Conservation (phyloP, 208 protist genomes). For the Strigomonas culicis region DNA sequence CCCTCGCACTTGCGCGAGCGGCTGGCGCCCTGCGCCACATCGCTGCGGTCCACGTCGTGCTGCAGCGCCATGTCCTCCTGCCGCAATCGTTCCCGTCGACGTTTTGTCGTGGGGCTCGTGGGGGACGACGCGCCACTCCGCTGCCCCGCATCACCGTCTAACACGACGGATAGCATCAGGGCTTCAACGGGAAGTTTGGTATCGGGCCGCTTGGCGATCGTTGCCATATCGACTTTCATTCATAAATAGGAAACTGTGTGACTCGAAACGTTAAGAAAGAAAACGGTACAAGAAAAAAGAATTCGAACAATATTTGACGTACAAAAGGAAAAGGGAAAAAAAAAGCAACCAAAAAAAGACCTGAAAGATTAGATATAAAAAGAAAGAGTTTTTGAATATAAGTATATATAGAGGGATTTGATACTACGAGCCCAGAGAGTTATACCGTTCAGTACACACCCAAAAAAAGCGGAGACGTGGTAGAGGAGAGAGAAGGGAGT, state of each 20-base stretch:
- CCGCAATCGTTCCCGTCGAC: constrained; percentile 44
- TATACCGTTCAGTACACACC: not conserved
- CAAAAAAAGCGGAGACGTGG: not conserved
- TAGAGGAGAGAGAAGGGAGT: not conserved
- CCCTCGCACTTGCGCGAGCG: constrained; percentile 40
- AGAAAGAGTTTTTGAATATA: not conserved
- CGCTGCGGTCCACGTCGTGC: constrained; percentile 20
- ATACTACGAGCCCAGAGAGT: not conserved
- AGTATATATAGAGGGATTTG: not conserved
- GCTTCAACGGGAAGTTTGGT: not conserved
- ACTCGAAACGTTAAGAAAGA: not conserved
- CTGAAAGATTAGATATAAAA: not conserved
- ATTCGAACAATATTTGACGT: not conserved
- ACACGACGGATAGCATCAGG: not conserved
- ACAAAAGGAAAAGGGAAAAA: not conserved
- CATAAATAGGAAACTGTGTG: not conserved
- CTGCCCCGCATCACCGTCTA: constrained; percentile 17
- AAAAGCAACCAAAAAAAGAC: not conserved
- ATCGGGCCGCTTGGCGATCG: not conserved
- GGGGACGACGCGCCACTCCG: constrained; percentile 59
- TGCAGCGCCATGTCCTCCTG: constrained; percentile 18
- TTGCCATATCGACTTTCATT: not conserved
- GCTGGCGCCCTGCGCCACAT: constrained; percentile 25
- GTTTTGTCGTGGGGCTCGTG: constrained; percentile 68
- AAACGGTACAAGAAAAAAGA: not conserved